Conservation (phyloP, 768 basidiomycete genomes). For the Sarcodon sp. region DNA sequence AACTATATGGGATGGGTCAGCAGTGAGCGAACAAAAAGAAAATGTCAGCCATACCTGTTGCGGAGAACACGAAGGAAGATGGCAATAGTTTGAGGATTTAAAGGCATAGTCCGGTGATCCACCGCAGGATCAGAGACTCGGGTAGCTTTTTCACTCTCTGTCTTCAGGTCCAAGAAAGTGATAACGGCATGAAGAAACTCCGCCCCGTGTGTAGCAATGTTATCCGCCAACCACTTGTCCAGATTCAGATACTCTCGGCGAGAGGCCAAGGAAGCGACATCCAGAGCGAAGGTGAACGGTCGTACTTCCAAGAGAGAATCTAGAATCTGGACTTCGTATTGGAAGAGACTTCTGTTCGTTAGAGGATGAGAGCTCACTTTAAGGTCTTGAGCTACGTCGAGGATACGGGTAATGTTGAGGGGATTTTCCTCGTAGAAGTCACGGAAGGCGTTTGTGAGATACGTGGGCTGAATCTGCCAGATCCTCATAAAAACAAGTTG, state of each 20-base stretch:
- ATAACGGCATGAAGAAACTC: conserved; percentile 85
- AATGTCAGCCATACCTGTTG: conserved; percentile 44
- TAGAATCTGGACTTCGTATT: conserved; percentile 45
- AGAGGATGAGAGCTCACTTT: conserved; percentile 39
- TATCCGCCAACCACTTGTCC: conserved; percentile 92
- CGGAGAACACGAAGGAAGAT: conserved; percentile 87
- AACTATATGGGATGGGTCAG: conserved; percentile 25
- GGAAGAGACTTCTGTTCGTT: conserved; percentile 1
- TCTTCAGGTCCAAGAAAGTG: conserved; percentile 84
- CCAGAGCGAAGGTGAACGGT: conserved; percentile 82
- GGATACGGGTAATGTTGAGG: conserved; percentile 85
- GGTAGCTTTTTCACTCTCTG: conserved; percentile 74
- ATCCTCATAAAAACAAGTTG: conserved; percentile 96
- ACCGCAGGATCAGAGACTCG: conserved; percentile 66
- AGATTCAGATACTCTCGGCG: conserved; percentile 89
- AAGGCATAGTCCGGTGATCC: conserved; percentile 72
- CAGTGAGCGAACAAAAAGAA: neutral
- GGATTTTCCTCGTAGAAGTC: conserved; percentile 90
- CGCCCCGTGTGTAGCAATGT: conserved; percentile 67
- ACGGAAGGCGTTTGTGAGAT: conserved; percentile 78
- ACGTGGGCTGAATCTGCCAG: conserved; percentile 81
- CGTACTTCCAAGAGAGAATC: conserved; percentile 86
- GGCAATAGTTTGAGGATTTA: conserved; percentile 82
- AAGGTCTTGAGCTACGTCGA: conserved; percentile 92
- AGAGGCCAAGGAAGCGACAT: conserved; percentile 89